These are phyloP conservation scores for Ephemerocybe angulata DNA, from an alignment of 768 basidiomycete species.

Conservation along the genomic window DNA sequence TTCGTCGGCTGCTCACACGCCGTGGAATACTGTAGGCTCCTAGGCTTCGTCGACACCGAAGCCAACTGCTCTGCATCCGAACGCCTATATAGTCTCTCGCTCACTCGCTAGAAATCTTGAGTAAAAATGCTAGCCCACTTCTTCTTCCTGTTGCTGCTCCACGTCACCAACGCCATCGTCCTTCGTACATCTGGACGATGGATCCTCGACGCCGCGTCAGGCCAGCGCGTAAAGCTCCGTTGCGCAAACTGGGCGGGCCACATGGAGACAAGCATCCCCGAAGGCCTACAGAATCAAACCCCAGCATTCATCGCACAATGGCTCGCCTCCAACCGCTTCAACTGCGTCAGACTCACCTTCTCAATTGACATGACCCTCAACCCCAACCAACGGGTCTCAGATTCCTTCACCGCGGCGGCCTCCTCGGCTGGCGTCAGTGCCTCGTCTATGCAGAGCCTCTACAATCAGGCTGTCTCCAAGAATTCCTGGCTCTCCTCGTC, in stretches of 20 bases:
- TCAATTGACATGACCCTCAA: constrained; percentile 20
- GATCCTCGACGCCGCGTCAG: constrained; percentile 13
- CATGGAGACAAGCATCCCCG: constrained; percentile 17
- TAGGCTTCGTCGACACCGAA: too few species aligned
- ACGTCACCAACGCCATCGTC: constrained; percentile 7
- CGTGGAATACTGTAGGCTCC: too few species aligned
- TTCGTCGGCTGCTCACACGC: too few species aligned
- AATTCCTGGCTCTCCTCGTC: constrained; percentile 15
- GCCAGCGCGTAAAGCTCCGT: constrained; percentile 15
- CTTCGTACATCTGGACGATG: constrained; percentile 12
- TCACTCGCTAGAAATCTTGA: background rate
- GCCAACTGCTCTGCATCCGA: background rate
- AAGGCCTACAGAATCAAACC: constrained; percentile 17
- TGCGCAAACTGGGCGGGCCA: constrained; percentile 20
- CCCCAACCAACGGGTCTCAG: constrained; percentile 13
- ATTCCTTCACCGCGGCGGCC: constrained; percentile 16
- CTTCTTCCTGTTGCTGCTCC: background rate
- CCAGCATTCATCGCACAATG: constrained; percentile 16
- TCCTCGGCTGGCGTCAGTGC: constrained; percentile 11
- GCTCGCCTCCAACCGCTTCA: constrained; percentile 19
- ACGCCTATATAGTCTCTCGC: background rate
- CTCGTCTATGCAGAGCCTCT: constrained; percentile 13
- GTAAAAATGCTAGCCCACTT: background rate
- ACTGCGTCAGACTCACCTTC: constrained; percentile 19
- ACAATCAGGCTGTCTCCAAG: constrained; percentile 11